Evolutionary conservation across 495 filamentous ascomycete species (phyloP).

Genomic region (Daldinia decipiens): DNA sequence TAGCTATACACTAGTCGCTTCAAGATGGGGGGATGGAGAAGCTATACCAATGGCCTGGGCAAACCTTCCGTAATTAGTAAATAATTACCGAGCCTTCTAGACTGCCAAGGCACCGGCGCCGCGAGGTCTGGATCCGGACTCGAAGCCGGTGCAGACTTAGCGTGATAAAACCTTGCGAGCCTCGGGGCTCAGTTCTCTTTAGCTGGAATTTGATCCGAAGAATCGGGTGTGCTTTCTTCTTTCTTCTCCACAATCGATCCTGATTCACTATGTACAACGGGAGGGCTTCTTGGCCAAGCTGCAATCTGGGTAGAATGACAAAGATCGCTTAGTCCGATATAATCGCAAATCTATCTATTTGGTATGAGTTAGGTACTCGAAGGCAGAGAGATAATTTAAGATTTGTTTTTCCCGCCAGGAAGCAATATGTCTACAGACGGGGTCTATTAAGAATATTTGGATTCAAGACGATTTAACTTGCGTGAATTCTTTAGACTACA

Average conservation of each 20-base stretch:
- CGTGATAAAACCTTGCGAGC: conserved; percentile 12
- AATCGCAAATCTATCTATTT: too few species aligned
- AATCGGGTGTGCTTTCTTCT: background rate
- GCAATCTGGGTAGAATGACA: too few species aligned
- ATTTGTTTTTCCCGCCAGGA: too few species aligned
- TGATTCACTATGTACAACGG: background rate
- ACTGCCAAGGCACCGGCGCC: conserved; percentile 27
- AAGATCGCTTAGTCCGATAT: too few species aligned
- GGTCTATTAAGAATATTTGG: too few species aligned
- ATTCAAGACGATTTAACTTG: too few species aligned
- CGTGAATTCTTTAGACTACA: too few species aligned
- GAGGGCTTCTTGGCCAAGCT: too few species aligned
- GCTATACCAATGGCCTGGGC: conserved; percentile 8
- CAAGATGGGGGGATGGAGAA: conserved; percentile 9
- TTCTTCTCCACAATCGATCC: background rate
- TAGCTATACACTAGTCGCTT: background rate
- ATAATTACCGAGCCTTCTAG: conserved; percentile 29
- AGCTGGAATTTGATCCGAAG: conserved; percentile 19
- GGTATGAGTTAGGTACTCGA: too few species aligned
- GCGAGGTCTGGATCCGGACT: conserved; percentile 7
- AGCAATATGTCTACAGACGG: too few species aligned
- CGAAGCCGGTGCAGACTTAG: conserved; percentile 34
- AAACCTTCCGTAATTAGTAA: conserved; percentile 34
- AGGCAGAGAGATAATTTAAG: too few species aligned
- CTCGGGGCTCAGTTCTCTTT: conserved; percentile 15